Evolutionary conservation across 306 rosid genomes (phyloP).

Genomic region (Abrus pulchellus): DNA sequence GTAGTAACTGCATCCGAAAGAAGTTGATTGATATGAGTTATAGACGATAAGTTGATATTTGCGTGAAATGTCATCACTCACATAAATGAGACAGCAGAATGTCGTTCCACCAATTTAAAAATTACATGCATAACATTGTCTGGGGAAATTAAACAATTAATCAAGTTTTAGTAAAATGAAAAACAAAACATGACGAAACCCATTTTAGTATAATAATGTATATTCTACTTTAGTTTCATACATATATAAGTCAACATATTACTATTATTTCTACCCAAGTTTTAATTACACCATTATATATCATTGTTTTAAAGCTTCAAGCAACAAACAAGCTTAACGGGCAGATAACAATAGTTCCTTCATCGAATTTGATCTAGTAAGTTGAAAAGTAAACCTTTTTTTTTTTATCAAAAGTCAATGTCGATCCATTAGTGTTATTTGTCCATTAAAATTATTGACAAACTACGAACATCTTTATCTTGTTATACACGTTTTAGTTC

Average conservation of each 20-base stretch:
- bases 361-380: neutral
- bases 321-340: neutral
- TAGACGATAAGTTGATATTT: neutral
- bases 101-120: neutral
- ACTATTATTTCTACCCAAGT: too few relatives aligned
- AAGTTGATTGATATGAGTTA: neutral
- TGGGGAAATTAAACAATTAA: neutral
- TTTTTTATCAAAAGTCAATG: neutral
- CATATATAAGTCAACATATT: neutral
- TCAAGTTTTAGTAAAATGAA: slow-evolving; percentile 1
- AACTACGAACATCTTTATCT: slow-evolving; percentile 10
- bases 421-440: neutral
- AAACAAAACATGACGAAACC: neutral
- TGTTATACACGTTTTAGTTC: neutral
- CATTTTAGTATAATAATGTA: neutral
- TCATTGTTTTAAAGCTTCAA: neutral
- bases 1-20: neutral
- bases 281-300: too few relatives aligned
- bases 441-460: slow-evolving; percentile 1
- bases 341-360: neutral
- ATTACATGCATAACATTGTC: neutral
- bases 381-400: slow-evolving; percentile 1
- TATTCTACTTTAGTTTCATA: neutral
- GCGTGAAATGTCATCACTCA: neutral
- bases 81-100: neutral